Base-by-base conservation (phyloP, 371 early-diverging fungal genomes). In the Mucor indicus region DNA sequence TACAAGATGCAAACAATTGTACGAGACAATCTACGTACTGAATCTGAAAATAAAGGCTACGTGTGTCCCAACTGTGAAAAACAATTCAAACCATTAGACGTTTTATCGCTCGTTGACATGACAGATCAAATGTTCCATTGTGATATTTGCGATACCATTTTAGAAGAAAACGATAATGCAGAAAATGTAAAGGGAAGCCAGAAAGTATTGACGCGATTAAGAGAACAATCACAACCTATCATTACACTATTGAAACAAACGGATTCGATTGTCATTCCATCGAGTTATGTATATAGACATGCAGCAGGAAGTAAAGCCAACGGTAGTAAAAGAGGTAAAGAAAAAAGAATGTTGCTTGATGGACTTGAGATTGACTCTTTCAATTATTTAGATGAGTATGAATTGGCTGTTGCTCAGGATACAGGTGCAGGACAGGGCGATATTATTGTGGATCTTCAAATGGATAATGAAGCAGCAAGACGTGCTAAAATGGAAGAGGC, bases 141-240 rank as follows among this genome's bases (percentile, higher is more conserved):
- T 61, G 86, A 86, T 41, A 58, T 69, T 35, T 85, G 89, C 48
- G 63, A 69, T n/a, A 22, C 48, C 15, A 72, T 72, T n/a, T 68
- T 88, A 38, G 71, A 75, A 21, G 86, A 88, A 33, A 84, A 83
- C 50, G 80, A 81, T 39, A 81, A 81, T 59, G 70, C 82, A 17
- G 87, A 83, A 49, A 79, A 77, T 30, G 75, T 81, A 20, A 73
- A 74, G 20, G 65, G 67, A 15, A 69, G 72, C 35, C 70, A 75
- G 36, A 59, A 61, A 21, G 57, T 62, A 22, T 32, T 75, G 11
- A 57, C 68, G 2, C 49, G 85, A 48, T 77, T 95, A 38, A 85
- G 88, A 69, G 85, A 84, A 32, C 90, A 93, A 64, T 83, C 86
- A 35, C 76, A 81, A 38, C 89, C 92, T 0, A 90, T 96, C 23